These are phyloP conservation scores for Debaryomyces psychrophilus DNA, from an alignment of 1,139 yeast species.

Conservation along the genomic window DNA sequence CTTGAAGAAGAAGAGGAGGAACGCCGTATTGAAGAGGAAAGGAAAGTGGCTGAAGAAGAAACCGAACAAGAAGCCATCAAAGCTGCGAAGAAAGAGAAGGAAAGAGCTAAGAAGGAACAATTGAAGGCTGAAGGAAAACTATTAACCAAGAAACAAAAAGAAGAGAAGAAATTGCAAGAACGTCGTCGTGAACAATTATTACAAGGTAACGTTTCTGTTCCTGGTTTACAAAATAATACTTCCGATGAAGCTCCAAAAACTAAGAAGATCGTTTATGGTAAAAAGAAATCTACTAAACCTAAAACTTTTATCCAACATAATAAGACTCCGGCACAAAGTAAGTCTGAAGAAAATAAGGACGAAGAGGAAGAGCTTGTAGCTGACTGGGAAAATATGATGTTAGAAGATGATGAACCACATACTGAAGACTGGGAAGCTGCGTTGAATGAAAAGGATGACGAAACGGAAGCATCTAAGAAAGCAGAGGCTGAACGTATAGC, in stretches of 20 bases:
- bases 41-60: conserved; percentile 64
- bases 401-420: conserved; percentile 51
- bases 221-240: conserved; percentile 57
- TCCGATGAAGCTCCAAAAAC: conserved; percentile 51
- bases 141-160: conserved; percentile 91
- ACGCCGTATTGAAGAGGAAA: conserved; percentile 62
- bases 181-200: conserved; percentile 87
- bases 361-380: conserved; percentile 58
- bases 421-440: conserved; percentile 25
- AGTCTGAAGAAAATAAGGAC: conserved; percentile 27
- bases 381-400: conserved; percentile 68
- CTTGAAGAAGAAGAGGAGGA: conserved; percentile 74
- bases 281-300: conserved; percentile 62
- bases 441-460: conserved; percentile 28
- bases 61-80: conserved; percentile 69
- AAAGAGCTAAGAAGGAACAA: conserved; percentile 75
- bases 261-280: conserved; percentile 74
- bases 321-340: conserved; percentile 20
- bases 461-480: conserved; percentile 17
- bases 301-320: conserved; percentile 36
- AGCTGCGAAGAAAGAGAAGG: conserved; percentile 79
- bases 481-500: conserved; percentile 19
- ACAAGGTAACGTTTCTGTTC: conserved; percentile 73
- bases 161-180: conserved; percentile 83
- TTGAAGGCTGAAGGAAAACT: conserved; percentile 91